Evolutionary conservation across 768 basidiomycete genomes (phyloP).

Genomic region (Mycena venus): DNA sequence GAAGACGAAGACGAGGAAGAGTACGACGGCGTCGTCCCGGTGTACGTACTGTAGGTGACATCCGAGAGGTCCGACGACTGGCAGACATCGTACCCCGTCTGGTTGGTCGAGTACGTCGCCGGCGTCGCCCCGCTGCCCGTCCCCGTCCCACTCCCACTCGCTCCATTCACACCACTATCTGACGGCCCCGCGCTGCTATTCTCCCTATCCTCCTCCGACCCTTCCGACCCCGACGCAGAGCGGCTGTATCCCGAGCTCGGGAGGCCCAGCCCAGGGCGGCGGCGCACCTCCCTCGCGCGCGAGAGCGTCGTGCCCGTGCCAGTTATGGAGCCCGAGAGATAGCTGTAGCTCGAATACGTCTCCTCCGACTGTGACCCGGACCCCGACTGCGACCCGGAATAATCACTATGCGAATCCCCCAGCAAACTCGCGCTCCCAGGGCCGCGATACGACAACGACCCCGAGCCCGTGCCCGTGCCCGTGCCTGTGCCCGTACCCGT

Average conservation of each 20-base stretch:
- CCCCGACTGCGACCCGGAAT: conserved; percentile 41
- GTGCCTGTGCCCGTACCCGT: conserved; percentile 45
- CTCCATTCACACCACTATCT: conserved; percentile 25
- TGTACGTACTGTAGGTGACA: conserved; percentile 43
- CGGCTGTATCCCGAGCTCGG: conserved; percentile 61
- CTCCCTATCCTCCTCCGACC: conserved; percentile 30
- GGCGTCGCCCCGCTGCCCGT: conserved; percentile 38
- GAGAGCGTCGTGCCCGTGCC: conserved; percentile 13
- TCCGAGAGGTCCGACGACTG: conserved; percentile 64
- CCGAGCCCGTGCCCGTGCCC: conserved; percentile 19
- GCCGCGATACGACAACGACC: conserved; percentile 30
- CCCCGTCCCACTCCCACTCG: conserved; percentile 31
- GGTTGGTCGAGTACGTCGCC: conserved; percentile 56
- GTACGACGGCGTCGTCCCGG: conserved; percentile 44
- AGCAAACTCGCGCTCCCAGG: conserved; percentile 31
- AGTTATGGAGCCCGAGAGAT: neutral
- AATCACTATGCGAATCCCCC: conserved; percentile 31
- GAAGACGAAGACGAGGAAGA: conserved; percentile 30
- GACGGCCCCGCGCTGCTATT: conserved; percentile 28
- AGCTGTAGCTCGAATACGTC: conserved; percentile 30
- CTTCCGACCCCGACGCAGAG: conserved; percentile 6
- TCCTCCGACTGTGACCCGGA: conserved; percentile 53
- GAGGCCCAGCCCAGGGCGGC: conserved; percentile 52
- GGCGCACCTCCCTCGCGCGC: conserved; percentile 28
- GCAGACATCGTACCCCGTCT: conserved; percentile 69